Percentiles rank a stretch among this genome's conserved stretches.
Conservation (phyloP, 225 moss, liverwort and hornwort genomes). For the Polytrichum commune region DNA sequence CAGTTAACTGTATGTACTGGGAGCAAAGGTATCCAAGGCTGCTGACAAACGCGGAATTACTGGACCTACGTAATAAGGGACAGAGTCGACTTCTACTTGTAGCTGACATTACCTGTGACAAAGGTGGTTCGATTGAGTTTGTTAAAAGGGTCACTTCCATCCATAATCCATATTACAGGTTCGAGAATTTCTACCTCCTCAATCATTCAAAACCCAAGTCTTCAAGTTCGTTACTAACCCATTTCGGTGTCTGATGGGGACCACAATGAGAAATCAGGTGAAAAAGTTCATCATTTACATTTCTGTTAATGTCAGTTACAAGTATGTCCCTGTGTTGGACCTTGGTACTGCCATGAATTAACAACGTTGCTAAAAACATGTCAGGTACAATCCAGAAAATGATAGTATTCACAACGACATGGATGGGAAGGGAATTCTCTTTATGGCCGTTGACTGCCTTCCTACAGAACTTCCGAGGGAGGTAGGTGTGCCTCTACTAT, state of each 20-base stretch:
- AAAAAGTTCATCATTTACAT: too few relatives aligned
- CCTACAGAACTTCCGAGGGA: constrained; percentile 90
- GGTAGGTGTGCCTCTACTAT: constrained; percentile 27
- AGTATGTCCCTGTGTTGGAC: too few relatives aligned
- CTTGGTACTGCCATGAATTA: too few relatives aligned
- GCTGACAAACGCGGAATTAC: constrained; percentile 63
- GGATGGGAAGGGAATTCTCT: constrained; percentile 75
- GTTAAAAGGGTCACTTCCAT: constrained; percentile 64
- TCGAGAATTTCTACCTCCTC: constrained; percentile 1
- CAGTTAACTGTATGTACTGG: constrained; percentile 99
- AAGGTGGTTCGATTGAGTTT: constrained; percentile 81
- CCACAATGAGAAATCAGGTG: neutral
- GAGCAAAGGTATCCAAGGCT: constrained; percentile 88
- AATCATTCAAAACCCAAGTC: neutral
- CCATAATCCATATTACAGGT: constrained; percentile 86
- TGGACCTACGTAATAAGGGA: constrained; percentile 36
- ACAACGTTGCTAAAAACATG: neutral
- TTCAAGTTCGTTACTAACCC: neutral
- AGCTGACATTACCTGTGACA: constrained; percentile 89
- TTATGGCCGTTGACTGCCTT: constrained; percentile 86
- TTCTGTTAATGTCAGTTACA: too few relatives aligned
- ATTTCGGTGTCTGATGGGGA: neutral
- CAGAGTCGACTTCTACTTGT: constrained; percentile 57
- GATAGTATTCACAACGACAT: constrained; percentile 68
- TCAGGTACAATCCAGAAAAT: constrained; percentile 67